These are phyloP conservation scores for Entomortierella lignicola DNA, from an alignment of 192 early-diverging fungal species.

Conservation along the genomic window DNA sequence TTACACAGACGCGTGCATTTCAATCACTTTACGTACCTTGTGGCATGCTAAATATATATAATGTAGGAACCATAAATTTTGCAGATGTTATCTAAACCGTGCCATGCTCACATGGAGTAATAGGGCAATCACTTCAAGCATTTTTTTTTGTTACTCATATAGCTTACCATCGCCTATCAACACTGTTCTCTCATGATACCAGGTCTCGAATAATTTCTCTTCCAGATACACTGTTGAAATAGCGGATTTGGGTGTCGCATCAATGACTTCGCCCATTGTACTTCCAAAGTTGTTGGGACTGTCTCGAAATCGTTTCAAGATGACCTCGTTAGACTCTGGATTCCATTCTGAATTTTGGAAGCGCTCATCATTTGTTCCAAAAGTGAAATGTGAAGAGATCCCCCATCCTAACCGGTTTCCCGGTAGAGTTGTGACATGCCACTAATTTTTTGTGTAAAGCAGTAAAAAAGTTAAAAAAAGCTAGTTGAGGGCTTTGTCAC, in stretches of 20 bases:
- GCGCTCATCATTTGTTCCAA: background rate
- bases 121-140: too few relatives aligned
- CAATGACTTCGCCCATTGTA: background rate
- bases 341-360: background rate
- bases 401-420: background rate
- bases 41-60: background rate
- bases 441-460: background rate
- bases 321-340: background rate
- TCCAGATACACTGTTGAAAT: background rate
- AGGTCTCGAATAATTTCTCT: background rate
- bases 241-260: background rate
- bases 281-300: background rate
- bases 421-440: background rate
- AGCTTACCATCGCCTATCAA: conserved; percentile 10
- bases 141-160: background rate
- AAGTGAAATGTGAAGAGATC: background rate
- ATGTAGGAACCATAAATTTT: background rate
- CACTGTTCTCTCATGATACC: background rate
- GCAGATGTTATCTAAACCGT: too few relatives aligned
- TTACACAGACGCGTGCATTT: too few relatives aligned
- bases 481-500: too few relatives aligned
- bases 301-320: background rate
- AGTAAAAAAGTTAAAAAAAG: too few relatives aligned
- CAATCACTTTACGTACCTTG: too few relatives aligned
- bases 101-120: too few relatives aligned